Conservation (phyloP, 352 stramenopile species). For the Phytophthora aleatoria region DNA sequence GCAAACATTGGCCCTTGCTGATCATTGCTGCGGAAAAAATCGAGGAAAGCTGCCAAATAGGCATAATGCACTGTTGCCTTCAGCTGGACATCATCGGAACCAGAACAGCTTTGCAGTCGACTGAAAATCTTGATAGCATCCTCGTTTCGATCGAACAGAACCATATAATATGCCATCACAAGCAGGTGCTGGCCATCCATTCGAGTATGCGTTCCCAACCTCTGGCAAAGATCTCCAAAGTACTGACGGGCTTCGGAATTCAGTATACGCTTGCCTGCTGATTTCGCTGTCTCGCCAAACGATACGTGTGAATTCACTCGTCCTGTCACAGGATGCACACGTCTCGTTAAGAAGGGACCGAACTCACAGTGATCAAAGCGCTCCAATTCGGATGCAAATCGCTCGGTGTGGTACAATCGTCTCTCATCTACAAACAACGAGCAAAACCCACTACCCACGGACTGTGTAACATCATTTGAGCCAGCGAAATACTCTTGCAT, state of each 20-base stretch:
- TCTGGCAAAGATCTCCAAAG: constrained; percentile 49
- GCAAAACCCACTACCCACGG: constrained; percentile 38
- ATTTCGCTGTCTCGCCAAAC: constrained; percentile 9
- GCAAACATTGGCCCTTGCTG: constrained; percentile 26
- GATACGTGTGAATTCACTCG: constrained; percentile 12
- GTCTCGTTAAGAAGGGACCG: constrained; percentile 47
- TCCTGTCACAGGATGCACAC: constrained; percentile 42
- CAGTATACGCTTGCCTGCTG: constrained; percentile 32
- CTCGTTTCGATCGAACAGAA: constrained; percentile 49
- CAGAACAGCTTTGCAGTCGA: constrained; percentile 19
- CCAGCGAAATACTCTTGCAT: constrained; percentile 42
- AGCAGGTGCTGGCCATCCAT: constrained; percentile 40
- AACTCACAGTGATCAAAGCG: constrained; percentile 56
- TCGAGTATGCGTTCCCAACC: constrained; percentile 33
- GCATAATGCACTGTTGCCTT: constrained; percentile 52
- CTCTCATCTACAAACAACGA: constrained; percentile 31
- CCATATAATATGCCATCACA: constrained; percentile 55
- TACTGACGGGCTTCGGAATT: constrained; percentile 46
- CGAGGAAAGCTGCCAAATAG: constrained; percentile 67
- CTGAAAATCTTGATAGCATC: constrained; percentile 43
- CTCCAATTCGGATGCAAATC: constrained; percentile 28
- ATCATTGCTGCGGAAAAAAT: constrained; percentile 44
- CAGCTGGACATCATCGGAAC: constrained; percentile 4
- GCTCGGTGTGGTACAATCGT: constrained; percentile 36
- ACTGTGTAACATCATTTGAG: constrained; percentile 18